A percentile compares a stretch with the other conserved stretches of the same genome.
These are phyloP conservation scores for Vitis labrusca DNA, from an alignment of 164 flowering plant species.

Conservation along the genomic window DNA sequence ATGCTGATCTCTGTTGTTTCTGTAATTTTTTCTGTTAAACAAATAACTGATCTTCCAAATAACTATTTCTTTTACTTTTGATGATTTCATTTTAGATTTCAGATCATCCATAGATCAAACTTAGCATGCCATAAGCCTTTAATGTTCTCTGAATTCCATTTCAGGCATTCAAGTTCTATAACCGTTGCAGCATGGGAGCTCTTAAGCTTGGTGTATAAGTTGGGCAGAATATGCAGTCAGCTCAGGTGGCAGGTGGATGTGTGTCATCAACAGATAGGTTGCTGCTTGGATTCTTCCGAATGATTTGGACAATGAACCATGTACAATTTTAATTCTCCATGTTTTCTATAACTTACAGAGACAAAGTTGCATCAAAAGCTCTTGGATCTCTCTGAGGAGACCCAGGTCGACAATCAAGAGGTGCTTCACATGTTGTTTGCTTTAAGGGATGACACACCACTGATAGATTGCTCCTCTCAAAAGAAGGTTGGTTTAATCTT, in stretches of 20 bases:
- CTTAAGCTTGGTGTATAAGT: constrained; percentile 41
- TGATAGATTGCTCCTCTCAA: constrained; percentile 37
- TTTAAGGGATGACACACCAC: constrained; percentile 48
- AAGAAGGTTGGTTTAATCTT: constrained; percentile 32
- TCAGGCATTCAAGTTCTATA: constrained; percentile 38
- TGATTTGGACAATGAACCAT: background rate
- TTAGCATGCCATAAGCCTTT: background rate
- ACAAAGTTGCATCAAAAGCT: constrained; percentile 45
- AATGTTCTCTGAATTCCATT: constrained; percentile 7
- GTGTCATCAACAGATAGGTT: constrained; percentile 60
- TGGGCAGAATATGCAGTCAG: constrained; percentile 32
- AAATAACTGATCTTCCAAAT: too few species aligned
- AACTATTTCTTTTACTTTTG: too few species aligned
- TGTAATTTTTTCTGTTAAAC: too few species aligned
- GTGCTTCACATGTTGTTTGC: constrained; percentile 50
- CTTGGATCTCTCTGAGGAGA: constrained; percentile 31
- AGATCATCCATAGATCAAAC: too few species aligned
- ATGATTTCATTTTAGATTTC: too few species aligned
- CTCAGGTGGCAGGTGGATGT: constrained; percentile 45
- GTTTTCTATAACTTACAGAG: constrained; percentile 32
- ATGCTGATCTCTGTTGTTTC: background rate
- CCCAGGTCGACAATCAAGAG: constrained; percentile 57
- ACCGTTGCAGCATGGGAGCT: constrained; percentile 59
- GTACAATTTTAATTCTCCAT: background rate
- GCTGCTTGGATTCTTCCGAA: constrained; percentile 2